Percentiles rank a stretch among this genome's conserved stretches.
These are phyloP conservation scores for Eucalyptus sp. DNA, from an alignment of 345 rosid genomes.

Conservation along the genomic window DNA sequence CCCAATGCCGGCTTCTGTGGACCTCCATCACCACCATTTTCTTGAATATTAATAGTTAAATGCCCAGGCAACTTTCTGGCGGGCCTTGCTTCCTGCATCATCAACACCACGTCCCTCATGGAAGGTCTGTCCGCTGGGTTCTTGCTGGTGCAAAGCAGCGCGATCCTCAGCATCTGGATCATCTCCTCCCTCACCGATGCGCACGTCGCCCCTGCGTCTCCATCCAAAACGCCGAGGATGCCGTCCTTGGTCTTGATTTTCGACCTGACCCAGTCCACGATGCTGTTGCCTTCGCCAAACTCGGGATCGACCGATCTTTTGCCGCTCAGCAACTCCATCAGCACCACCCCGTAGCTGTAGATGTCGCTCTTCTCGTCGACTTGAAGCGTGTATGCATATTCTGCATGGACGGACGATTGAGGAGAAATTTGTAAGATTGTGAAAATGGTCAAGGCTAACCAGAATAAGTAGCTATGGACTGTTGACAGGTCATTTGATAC, in stretches of 20 bases:
- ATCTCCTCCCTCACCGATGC: constrained; percentile 72
- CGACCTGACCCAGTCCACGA: constrained; percentile 89
- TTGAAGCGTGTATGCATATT: constrained; percentile 87
- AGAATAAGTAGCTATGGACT: neutral
- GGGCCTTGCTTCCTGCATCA: constrained; percentile 91
- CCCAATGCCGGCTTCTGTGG: constrained; percentile 35
- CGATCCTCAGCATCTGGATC: constrained; percentile 82
- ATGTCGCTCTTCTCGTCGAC: constrained; percentile 97
- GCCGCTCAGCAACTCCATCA: constrained; percentile 71
- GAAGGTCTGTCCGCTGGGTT: constrained; percentile 85
- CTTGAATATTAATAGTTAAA: constrained; percentile 1
- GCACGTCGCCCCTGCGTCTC: constrained; percentile 60
- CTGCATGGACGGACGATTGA: constrained; percentile 11
- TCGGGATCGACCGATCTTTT: constrained; percentile 72
- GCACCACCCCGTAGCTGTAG: constrained; percentile 83
- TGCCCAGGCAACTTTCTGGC: constrained; percentile 32
- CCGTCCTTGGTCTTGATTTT: constrained; percentile 67
- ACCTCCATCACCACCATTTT: neutral
- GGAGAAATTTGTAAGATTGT: neutral
- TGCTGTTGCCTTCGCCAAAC: constrained; percentile 88
- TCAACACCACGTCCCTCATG: constrained; percentile 93
- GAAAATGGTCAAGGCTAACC: neutral
- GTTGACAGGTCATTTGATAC: neutral
- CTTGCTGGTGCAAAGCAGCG: constrained; percentile 64
- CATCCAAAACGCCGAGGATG: constrained; percentile 40